Base-by-base conservation (phyloP, 805 yeast genomes). In the Suhomyces sp. region DNA sequence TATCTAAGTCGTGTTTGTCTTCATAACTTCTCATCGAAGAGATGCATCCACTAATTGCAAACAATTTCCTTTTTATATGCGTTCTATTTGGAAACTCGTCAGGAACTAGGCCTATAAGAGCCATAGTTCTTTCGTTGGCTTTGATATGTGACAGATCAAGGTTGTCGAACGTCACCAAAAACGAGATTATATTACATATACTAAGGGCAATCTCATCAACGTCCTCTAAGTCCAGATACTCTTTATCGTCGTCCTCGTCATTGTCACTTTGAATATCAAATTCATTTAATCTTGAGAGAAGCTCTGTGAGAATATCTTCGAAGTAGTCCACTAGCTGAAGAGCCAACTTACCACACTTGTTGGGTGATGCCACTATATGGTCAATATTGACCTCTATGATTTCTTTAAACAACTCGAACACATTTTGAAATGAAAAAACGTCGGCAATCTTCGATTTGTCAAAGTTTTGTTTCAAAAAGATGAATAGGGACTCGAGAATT, bases 41-140 rank as follows among this genome's bases (percentile, higher is more conserved):
- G 24, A 65, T 41, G 35, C 56, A 54, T 5, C 71, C 71, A 25
- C 60, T 52, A 1, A 59, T 43, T 3, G 69, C 54, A 39, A 65
- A 65, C 25, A 64, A 44, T 26, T 48, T 51, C 19, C 69, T 43
- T 33, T 52, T 51, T 26, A 50, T 38, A 19, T 35, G 36, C 17
- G 44, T 41, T 8, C 19, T 28, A 36, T 40, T 40, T 4, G 34
- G 25, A 6, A 26, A 35, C 6, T 39, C 16, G 10, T 14, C 24
- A 7, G 25, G 31, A 1, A 38, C 20, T 4, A 12, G 14, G 13
- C 22, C 41, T 9, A 38, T 31, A 8, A 18, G 10, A 11, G 30
- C 17, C 25, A 38, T 24, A 5, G 20, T 22, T n/a, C 35, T 16
- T 18, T 32, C 22, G 16, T 36, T 36, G 24, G 33, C 40, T 13